Evolutionary conservation across 345 rosid genomes (phyloP).

Genomic region (Syzygium aromaticum): DNA sequence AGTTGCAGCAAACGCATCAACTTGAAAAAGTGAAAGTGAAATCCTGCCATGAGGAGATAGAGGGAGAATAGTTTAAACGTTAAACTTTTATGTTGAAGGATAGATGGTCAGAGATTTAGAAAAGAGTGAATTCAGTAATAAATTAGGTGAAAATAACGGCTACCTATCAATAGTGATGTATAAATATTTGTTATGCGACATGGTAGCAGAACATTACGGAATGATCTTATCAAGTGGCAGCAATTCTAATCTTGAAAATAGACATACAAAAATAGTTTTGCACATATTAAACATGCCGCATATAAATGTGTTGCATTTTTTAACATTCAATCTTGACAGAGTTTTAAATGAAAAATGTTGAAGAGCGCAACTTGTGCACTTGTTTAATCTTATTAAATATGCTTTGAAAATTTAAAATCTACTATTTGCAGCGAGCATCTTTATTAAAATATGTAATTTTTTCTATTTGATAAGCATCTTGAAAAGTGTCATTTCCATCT

Average conservation of each 20-base stretch:
- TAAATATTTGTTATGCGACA: background rate
- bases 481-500: background rate
- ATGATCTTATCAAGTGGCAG: background rate
- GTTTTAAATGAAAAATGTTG: background rate
- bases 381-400: background rate
- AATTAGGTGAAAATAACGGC: background rate
- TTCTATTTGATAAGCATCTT: background rate
- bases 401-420: background rate
- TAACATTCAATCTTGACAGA: background rate
- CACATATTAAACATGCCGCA: background rate
- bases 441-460: background rate
- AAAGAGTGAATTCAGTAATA: background rate
- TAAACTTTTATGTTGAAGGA: background rate
- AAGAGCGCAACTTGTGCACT: background rate
- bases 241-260: background rate
- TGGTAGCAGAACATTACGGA: background rate
- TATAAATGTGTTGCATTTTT: background rate
- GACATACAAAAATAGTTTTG: background rate
- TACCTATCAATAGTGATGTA: background rate
- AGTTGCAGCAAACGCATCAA: background rate
- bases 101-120: background rate
- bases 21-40: background rate
- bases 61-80: background rate
- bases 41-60: background rate
- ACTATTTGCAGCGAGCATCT: background rate